Percentiles rank a stretch among this genome's conserved stretches.
Evolutionary conservation across 2,329 filamentous ascomycete genomes (phyloP).

Genomic region (Balansia obtecta): DNA sequence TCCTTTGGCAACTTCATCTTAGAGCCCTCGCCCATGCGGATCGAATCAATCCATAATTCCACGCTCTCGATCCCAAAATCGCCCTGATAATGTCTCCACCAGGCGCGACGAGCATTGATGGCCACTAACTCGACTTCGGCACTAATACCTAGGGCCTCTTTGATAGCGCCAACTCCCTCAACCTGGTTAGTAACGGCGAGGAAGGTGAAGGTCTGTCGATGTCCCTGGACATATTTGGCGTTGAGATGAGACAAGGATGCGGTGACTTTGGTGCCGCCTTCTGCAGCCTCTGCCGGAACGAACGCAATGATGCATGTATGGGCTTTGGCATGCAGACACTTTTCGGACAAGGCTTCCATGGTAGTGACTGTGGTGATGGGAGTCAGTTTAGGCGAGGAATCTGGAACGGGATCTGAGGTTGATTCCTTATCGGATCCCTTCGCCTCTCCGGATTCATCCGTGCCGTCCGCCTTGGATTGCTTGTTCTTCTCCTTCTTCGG

Average conservation of each 20-base stretch:
- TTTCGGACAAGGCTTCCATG: constrained; percentile 49
- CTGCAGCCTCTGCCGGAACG: constrained; percentile 40
- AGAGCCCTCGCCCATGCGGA: constrained; percentile 74
- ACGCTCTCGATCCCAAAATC: constrained; percentile 49
- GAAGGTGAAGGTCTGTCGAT: constrained; percentile 69
- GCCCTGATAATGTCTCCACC: constrained; percentile 67
- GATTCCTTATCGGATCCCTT: constrained; percentile 25
- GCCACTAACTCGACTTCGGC: constrained; percentile 61
- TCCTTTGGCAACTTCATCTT: constrained; percentile 64
- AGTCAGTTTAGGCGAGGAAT: constrained; percentile 28
- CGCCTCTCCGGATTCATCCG: constrained; percentile 22
- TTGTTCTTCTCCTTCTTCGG: constrained; percentile 18
- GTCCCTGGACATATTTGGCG: constrained; percentile 56
- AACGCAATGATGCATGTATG: constrained; percentile 75
- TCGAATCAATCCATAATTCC: constrained; percentile 81
- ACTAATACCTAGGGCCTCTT: constrained; percentile 41
- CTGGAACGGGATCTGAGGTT: constrained; percentile 8
- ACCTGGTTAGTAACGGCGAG: constrained; percentile 53
- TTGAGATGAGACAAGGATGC: constrained; percentile 58
- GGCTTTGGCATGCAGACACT: constrained; percentile 65
- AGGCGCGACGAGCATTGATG: constrained; percentile 71
- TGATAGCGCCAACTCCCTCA: constrained; percentile 29
- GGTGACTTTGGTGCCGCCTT: constrained; percentile 44
- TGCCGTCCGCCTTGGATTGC: constrained; percentile 19
- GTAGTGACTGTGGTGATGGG: constrained; percentile 55